Percentiles rank a stretch among this genome's conserved stretches.
These are phyloP conservation scores for Pseudopyrenochaeta lycopersici DNA, from an alignment of 2,329 filamentous ascomycete species.

Conservation along the genomic window DNA sequence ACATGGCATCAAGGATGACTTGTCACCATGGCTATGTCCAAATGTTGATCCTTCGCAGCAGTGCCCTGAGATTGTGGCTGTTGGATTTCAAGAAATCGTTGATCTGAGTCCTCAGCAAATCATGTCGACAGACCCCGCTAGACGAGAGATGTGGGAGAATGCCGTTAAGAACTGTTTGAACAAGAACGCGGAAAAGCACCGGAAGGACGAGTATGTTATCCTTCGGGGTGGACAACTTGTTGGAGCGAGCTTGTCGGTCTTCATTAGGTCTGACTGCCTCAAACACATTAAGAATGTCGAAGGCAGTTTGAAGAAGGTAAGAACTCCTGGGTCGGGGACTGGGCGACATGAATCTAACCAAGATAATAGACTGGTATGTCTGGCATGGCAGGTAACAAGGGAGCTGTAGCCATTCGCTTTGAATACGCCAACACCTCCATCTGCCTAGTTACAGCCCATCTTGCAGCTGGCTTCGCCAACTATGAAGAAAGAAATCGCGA, in stretches of 20 bases:
- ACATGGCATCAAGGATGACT: constrained; percentile 77
- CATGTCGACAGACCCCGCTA: constrained; percentile 94
- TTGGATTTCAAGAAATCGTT: constrained; percentile 99
- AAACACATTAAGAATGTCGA: constrained; percentile 94
- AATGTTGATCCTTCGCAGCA: constrained; percentile 63
- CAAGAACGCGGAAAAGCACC: constrained; percentile 68
- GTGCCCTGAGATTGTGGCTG: constrained; percentile 84
- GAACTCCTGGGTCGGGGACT: constrained; percentile 1
- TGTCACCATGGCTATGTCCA: constrained; percentile 87
- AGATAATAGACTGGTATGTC: constrained; percentile 78
- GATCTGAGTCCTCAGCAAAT: constrained; percentile 97
- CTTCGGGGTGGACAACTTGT: constrained; percentile 93
- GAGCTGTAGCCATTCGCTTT: constrained; percentile 93
- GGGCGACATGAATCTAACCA: constrained; percentile 19
- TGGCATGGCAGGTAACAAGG: constrained; percentile 97
- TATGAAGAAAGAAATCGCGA: constrained; percentile 96
- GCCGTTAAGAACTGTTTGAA: constrained; percentile 84
- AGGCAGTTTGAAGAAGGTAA: constrained; percentile 87
- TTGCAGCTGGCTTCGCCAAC: constrained; percentile 95
- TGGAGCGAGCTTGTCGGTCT: constrained; percentile 90
- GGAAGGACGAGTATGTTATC: constrained; percentile 83
- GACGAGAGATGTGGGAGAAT: constrained; percentile 85
- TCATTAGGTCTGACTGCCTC: constrained; percentile 81
- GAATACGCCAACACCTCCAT: constrained; percentile 93
- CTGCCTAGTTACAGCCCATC: constrained; percentile 94